Percentiles rank a stretch among this genome's conserved stretches.
phyloP scores from a whole-genome alignment of 2,329 filamentous ascomycete species.

The Sordariomycetes sp. region DNA sequence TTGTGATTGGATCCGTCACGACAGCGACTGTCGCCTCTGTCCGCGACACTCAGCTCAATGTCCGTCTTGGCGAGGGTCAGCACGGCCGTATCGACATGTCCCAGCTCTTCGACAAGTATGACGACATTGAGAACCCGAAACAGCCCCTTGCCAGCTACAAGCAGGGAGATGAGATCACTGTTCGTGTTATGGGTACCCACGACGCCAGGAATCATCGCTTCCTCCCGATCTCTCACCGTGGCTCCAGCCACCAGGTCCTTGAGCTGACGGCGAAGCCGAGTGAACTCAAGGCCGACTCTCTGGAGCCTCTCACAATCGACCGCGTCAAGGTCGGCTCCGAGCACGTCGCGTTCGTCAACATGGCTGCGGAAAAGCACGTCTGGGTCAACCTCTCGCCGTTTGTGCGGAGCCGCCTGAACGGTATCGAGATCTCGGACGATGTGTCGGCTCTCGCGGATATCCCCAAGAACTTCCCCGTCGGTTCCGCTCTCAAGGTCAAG shows the following conservation, averaged over 20 bases:
- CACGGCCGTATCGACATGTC: slow-evolving; percentile 91
- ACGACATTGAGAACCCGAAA: slow-evolving; percentile 74
- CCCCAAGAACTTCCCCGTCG: slow-evolving; percentile 69
- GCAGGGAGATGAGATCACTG: slow-evolving; percentile 55
- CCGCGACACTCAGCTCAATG: slow-evolving; percentile 86
- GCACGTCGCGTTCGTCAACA: slow-evolving; percentile 82
- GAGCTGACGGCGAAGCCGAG: slow-evolving; percentile 76
- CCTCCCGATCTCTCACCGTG: slow-evolving; percentile 77
- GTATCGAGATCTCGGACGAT: slow-evolving; percentile 80
- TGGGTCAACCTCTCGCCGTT: slow-evolving; percentile 89
- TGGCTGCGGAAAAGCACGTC: slow-evolving; percentile 62
- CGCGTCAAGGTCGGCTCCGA: slow-evolving; percentile 59
- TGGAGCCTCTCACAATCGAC: slow-evolving; percentile 51
- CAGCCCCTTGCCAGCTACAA: slow-evolving; percentile 65
- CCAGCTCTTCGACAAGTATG: slow-evolving; percentile 78
- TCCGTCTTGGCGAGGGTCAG: slow-evolving; percentile 57
- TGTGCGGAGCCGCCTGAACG: slow-evolving; percentile 69
- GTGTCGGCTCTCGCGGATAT: slow-evolving; percentile 66
- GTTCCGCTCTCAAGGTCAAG: slow-evolving; percentile 72
- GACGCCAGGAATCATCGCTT: slow-evolving; percentile 85
- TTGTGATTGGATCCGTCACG: slow-evolving; percentile 57
- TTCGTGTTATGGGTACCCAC: slow-evolving; percentile 74
- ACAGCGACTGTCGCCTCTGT: slow-evolving; percentile 72
- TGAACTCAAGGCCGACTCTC: slow-evolving; percentile 34
- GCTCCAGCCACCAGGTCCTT: slow-evolving; percentile 67